phyloP scores from a whole-genome alignment of 345 rosid genomes.

The Populus davidiana region DNA sequence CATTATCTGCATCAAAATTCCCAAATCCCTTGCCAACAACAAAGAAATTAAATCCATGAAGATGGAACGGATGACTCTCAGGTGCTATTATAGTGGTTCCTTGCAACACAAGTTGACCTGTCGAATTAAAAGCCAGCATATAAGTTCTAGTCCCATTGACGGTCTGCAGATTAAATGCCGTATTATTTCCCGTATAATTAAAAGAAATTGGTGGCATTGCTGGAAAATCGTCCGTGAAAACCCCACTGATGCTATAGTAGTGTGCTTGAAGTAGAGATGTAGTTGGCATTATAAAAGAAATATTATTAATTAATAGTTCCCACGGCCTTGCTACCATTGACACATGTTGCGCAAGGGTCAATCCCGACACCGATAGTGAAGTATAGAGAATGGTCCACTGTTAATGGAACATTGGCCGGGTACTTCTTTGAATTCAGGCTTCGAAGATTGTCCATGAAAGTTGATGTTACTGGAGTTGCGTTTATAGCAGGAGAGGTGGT shows the following conservation, averaged over 20 bases:
- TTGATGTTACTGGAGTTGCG: slow-evolving; percentile 41
- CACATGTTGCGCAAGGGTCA: slow-evolving; percentile 64
- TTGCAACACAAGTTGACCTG: slow-evolving; percentile 23
- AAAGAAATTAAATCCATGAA: slow-evolving; percentile 23
- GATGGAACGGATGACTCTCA: slow-evolving; percentile 21
- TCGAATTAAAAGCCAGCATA: slow-evolving; percentile 11
- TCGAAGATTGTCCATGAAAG: slow-evolving; percentile 39
- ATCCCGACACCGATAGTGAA: slow-evolving; percentile 55
- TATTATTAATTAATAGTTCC: slow-evolving; percentile 58
- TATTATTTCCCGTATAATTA: slow-evolving; percentile 50
- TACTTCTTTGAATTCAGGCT: slow-evolving; percentile 58
- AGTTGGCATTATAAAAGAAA: slow-evolving; percentile 61
- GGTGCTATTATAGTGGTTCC: slow-evolving; percentile 20
- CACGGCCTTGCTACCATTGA: slow-evolving; percentile 39
- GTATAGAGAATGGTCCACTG: slow-evolving; percentile 50
- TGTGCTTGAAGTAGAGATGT: slow-evolving; percentile 62
- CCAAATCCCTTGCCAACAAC: slow-evolving; percentile 17
- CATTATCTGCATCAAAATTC: slow-evolving; percentile 16
- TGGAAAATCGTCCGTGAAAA: slow-evolving; percentile 71
- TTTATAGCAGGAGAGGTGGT: slow-evolving; percentile 53
- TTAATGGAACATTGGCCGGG: slow-evolving; percentile 52
- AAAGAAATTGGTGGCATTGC: slow-evolving; percentile 42
- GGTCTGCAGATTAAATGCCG: slow-evolving; percentile 5
- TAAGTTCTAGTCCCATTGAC: slow-evolving; percentile 17
- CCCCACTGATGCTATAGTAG: slow-evolving; percentile 53